These are phyloP conservation scores for Davidsoniella australis DNA, from an alignment of 2,329 filamentous ascomycete genomes.

Conservation along the genomic window DNA sequence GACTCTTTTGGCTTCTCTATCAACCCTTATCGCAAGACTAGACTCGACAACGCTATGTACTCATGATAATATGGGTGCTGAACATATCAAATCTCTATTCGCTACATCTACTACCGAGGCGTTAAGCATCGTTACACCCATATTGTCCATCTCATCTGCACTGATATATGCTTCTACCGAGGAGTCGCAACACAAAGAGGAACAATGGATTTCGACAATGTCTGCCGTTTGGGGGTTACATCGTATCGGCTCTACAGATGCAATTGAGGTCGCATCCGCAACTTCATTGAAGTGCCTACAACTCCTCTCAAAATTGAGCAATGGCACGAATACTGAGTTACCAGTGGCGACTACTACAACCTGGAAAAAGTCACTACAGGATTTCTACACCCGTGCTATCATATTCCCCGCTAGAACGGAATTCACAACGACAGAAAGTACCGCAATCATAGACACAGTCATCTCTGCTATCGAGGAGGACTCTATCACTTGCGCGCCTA, in stretches of 20 bases:
- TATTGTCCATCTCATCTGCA: constrained; percentile 28
- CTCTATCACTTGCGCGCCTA: constrained; percentile 23
- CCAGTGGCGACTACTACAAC: not conserved
- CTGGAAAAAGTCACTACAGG: constrained; percentile 31
- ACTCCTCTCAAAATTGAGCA: constrained; percentile 17
- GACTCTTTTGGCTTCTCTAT: constrained; percentile 31
- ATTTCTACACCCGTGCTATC: constrained; percentile 33
- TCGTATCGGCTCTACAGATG: constrained; percentile 31
- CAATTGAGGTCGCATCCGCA: constrained; percentile 29
- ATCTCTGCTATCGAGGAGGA: constrained; percentile 23
- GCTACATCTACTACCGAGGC: constrained; percentile 31
- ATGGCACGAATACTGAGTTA: constrained; percentile 4
- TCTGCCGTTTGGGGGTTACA: constrained; percentile 36
- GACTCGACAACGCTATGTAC: constrained; percentile 21
- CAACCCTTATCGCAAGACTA: constrained; percentile 29
- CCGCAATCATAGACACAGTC: constrained; percentile 25
- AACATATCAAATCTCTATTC: constrained; percentile 42
- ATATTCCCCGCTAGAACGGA: constrained; percentile 32
- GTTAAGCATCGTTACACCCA: constrained; percentile 27
- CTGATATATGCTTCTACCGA: constrained; percentile 20
- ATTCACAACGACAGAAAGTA: constrained; percentile 27
- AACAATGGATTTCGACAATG: constrained; percentile 31
- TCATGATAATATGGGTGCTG: constrained; percentile 34
- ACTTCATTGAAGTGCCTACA: constrained; percentile 24
- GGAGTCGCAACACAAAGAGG: constrained; percentile 23